phyloP scores from a whole-genome alignment of 768 basidiomycete species.

The Naematelia encephala region DNA sequence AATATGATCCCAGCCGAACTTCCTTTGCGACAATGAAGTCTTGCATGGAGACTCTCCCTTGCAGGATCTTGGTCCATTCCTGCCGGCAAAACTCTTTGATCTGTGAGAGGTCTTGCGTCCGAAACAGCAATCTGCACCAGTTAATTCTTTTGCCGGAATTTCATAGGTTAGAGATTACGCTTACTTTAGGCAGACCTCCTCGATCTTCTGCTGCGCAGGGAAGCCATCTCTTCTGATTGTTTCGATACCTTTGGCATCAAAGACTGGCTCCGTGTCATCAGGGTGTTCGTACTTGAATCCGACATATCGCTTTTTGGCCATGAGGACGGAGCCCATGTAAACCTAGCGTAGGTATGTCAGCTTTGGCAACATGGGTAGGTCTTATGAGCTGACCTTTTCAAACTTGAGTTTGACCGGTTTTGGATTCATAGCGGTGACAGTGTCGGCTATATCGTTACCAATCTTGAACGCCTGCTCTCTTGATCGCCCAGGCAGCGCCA shows the following conservation, averaged over 20 bases:
- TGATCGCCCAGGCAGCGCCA: slow-evolving; percentile 83
- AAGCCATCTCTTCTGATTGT: slow-evolving; percentile 91
- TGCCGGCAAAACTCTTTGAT: slow-evolving; percentile 83
- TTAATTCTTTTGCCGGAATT: background rate
- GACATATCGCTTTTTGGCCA: slow-evolving; percentile 98
- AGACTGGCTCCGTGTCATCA: slow-evolving; percentile 71
- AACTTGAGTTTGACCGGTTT: slow-evolving; percentile 93
- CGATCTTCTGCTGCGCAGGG: slow-evolving; percentile 86
- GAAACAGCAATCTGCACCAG: slow-evolving; percentile 72
- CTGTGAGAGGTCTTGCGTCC: slow-evolving; percentile 79
- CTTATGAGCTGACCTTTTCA: slow-evolving; percentile 67
- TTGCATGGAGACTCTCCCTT: slow-evolving; percentile 75
- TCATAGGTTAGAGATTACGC: background rate
- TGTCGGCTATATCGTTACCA: slow-evolving; percentile 86
- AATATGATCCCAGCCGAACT: slow-evolving; percentile 88
- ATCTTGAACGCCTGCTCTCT: slow-evolving; percentile 91
- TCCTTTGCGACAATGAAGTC: slow-evolving; percentile 95
- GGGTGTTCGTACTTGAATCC: slow-evolving; percentile 90
- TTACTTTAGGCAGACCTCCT: slow-evolving; percentile 82
- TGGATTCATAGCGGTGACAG: slow-evolving; percentile 80
- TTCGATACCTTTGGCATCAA: slow-evolving; percentile 98
- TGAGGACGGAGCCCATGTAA: slow-evolving; percentile 87
- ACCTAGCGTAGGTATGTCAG: slow-evolving; percentile 60
- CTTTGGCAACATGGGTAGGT: background rate
- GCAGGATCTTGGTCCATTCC: slow-evolving; percentile 79